These are phyloP conservation scores for Annulohypoxylon bovei DNA, from an alignment of 495 filamentous ascomycete species.

Conservation along the genomic window DNA sequence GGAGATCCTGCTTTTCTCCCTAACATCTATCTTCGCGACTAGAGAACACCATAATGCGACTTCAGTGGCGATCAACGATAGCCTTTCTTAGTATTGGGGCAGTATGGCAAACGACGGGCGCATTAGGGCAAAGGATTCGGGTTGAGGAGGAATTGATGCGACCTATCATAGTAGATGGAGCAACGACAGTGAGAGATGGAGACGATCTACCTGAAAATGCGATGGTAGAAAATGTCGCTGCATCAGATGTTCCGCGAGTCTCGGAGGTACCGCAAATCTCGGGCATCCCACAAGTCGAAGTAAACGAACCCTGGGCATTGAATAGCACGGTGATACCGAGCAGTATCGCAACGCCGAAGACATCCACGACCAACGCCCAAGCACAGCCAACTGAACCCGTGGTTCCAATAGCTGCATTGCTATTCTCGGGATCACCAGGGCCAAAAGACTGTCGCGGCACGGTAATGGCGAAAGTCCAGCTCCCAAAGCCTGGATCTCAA, in stretches of 20 bases:
- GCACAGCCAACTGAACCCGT: slow-evolving; percentile 29
- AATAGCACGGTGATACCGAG: slow-evolving; percentile 14
- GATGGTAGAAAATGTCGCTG: slow-evolving; percentile 23
- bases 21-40: neutral
- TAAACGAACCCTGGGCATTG: slow-evolving; percentile 41
- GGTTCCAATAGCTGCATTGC: slow-evolving; percentile 46
- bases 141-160: slow-evolving; percentile 16
- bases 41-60: slow-evolving; percentile 15
- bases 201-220: slow-evolving; percentile 23
- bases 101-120: slow-evolving; percentile 15
- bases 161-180: slow-evolving; percentile 21
- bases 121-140: slow-evolving; percentile 28
- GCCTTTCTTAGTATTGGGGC: slow-evolving; percentile 9
- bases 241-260: slow-evolving; percentile 41
- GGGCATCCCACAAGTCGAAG: slow-evolving; percentile 48
- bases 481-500: slow-evolving; percentile 40
- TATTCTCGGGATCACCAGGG: slow-evolving; percentile 53
- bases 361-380: slow-evolving; percentile 17
- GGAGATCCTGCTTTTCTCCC: slow-evolving; percentile 6
- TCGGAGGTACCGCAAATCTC: slow-evolving; percentile 23
- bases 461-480: slow-evolving; percentile 39
- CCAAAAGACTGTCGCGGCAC: slow-evolving; percentile 51
- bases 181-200: slow-evolving; percentile 9
- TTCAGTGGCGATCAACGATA: slow-evolving; percentile 16
- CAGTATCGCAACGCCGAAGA: slow-evolving; percentile 16